These are phyloP conservation scores for Fusarium sp. DNA, from an alignment of 2,329 filamentous ascomycete species.

Conservation along the genomic window DNA sequence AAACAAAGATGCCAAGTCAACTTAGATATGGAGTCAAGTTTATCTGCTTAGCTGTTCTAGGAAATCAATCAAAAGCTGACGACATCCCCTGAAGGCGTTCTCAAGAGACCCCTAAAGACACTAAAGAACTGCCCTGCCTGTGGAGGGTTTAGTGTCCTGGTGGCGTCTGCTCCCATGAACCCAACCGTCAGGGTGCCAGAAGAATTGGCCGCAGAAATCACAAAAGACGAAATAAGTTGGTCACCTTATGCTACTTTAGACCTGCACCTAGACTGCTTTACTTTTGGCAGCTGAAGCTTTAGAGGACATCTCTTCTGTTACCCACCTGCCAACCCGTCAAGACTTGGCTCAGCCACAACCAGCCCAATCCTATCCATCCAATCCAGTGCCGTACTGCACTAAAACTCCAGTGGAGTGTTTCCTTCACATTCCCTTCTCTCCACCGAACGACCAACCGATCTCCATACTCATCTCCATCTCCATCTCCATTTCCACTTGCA, in stretches of 20 bases:
- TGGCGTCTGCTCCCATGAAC: constrained; percentile 21
- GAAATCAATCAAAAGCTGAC: neutral
- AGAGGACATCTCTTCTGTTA: too few relatives aligned
- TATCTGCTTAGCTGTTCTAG: neutral
- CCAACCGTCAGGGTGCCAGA: neutral
- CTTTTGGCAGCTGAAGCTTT: too few relatives aligned
- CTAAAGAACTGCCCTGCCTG: constrained; percentile 17
- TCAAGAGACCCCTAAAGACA: constrained; percentile 19
- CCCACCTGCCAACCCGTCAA: constrained; percentile 1
- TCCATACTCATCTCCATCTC: constrained; percentile 27
- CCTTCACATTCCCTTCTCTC: constrained; percentile 35
- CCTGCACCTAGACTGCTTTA: too few relatives aligned
- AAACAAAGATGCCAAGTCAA: constrained; percentile 11
- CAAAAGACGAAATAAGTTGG: too few relatives aligned
- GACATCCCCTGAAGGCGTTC: constrained; percentile 4
- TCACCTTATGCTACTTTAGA: too few relatives aligned
- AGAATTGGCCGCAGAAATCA: too few relatives aligned
- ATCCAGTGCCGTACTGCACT: constrained; percentile 1
- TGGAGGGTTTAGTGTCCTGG: constrained; percentile 10
- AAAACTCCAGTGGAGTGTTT: constrained; percentile 8
- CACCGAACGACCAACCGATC: constrained; percentile 28
- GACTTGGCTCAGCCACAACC: constrained; percentile 38
- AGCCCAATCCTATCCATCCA: constrained; percentile 34
- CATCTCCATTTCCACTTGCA: constrained; percentile 6
- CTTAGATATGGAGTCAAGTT: neutral